A percentile compares a stretch with the other conserved stretches of the same genome.
phyloP scores from a whole-genome alignment of 83 land plant genomes.

The Picea abies region DNA sequence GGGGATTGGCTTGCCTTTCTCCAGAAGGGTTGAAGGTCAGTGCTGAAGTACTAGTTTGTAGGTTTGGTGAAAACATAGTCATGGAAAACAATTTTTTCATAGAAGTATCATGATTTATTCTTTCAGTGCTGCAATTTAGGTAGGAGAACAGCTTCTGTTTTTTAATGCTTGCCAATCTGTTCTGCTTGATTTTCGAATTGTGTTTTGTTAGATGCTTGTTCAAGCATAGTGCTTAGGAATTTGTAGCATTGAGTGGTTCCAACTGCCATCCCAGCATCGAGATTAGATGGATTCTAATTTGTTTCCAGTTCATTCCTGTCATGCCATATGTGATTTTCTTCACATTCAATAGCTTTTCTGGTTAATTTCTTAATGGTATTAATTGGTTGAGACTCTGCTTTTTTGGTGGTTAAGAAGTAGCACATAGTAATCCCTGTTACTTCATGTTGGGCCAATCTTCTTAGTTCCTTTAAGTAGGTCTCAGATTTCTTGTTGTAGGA shows the following conservation, averaged over 20 bases:
- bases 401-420: not conserved
- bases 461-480: not conserved
- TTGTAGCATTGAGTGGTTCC: not conserved
- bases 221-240: not conserved
- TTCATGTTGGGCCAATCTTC: not conserved
- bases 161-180: not conserved
- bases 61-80: too few relatives aligned
- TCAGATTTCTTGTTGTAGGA: not conserved
- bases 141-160: not conserved
- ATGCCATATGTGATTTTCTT: not conserved
- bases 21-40: conserved; percentile 63
- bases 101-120: not conserved
- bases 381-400: not conserved
- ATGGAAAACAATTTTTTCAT: not conserved
- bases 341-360: not conserved
- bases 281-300: not conserved
- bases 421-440: not conserved
- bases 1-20: conserved; percentile 77
- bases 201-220: not conserved
- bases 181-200: not conserved
- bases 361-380: not conserved
- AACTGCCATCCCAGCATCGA: not conserved
- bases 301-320: not conserved
- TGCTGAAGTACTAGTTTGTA: not conserved
- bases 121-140: not conserved